These are phyloP conservation scores for Fraxinus ornus DNA, from an alignment of 305 asterid species.

Conservation along the genomic window DNA sequence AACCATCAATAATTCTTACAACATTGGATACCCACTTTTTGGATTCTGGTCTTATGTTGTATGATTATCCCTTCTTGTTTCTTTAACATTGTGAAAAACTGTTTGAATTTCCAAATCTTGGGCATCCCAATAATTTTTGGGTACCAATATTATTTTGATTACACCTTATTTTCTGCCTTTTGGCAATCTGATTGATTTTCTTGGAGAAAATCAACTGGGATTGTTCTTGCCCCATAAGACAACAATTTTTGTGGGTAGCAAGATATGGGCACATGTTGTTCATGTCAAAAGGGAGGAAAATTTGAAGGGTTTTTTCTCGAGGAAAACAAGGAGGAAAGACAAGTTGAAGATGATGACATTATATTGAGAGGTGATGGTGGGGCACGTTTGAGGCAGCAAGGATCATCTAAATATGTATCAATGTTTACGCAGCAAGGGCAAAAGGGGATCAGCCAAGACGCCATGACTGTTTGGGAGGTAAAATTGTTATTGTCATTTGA, in stretches of 20 bases:
- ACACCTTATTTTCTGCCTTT: background rate
- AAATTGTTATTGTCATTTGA: background rate
- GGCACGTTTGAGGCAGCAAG: constrained; percentile 67
- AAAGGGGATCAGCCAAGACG: constrained; percentile 80
- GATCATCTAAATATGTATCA: constrained; percentile 66
- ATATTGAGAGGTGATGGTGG: constrained; percentile 59
- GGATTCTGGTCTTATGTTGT: background rate
- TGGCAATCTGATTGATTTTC: background rate
- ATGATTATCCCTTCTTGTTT: constrained; percentile 16
- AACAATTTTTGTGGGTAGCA: constrained; percentile 19
- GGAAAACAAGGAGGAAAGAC: constrained; percentile 34
- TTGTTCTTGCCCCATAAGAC: constrained; percentile 27
- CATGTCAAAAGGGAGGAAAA: constrained; percentile 59
- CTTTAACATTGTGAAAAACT: background rate
- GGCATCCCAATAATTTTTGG: background rate
- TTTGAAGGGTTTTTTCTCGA: constrained; percentile 31
- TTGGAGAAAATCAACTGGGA: background rate
- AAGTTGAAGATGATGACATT: constrained; percentile 33
- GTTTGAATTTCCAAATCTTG: background rate
- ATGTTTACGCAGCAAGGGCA: constrained; percentile 75
- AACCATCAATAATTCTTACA: background rate
- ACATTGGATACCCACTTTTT: background rate
- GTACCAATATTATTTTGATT: background rate
- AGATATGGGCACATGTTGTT: constrained; percentile 88
- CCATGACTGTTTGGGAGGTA: constrained; percentile 99